Evolutionary conservation across 805 yeast species (phyloP), one percentile per base, ranked within the genome.

Genomic region (Pachysolen tannophilus): DNA sequence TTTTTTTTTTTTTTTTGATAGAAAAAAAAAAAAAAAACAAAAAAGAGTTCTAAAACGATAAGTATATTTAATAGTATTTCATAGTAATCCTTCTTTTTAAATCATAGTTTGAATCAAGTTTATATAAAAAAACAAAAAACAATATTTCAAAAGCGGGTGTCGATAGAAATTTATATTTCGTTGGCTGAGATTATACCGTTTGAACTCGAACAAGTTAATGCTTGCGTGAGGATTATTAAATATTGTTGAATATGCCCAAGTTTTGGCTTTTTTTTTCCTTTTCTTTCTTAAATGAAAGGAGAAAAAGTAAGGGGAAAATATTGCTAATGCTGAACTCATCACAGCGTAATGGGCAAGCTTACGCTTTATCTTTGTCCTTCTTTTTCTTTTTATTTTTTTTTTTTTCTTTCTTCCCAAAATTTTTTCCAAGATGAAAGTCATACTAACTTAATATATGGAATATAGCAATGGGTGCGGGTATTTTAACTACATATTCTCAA

Each of bases 401-500:
- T 13, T 20, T 30, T 15, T 10, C 21, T 8, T 13, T 9, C 13
- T 26, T 27, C 11, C 15, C 8, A 5, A 27, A 20, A n/a, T 34
- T 25, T 30, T 26, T 33, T 11, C 27, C 7, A 16, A 20, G 7
- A 6, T 19, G 19, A 13, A 15, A 25, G 8, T 28, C 26, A 38
- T 40, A 40, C 46, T 45, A 41, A 39, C 44, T 27, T 37, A 34
- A 26, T 31, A 16, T 15, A 29, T 18, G 10, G 10, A 15, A 25
- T 26, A 13, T 50, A 81, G 92, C 84, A 32, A 67, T 85, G 79
- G 96, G 96, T 34, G 82, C 85, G 58, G 96, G 96, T 56, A 75
- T 86, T 35, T 61, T 88, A 25, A 73, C 92, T 8, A 82, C 96
- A 0, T 88, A 84, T 48, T 78, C 95, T 2, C 81, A 86, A 56